Percentiles rank a stretch among this genome's conserved stretches.
These are phyloP conservation scores for Tulasnella sp. DNA, from an alignment of 768 basidiomycete genomes.

Conservation along the genomic window DNA sequence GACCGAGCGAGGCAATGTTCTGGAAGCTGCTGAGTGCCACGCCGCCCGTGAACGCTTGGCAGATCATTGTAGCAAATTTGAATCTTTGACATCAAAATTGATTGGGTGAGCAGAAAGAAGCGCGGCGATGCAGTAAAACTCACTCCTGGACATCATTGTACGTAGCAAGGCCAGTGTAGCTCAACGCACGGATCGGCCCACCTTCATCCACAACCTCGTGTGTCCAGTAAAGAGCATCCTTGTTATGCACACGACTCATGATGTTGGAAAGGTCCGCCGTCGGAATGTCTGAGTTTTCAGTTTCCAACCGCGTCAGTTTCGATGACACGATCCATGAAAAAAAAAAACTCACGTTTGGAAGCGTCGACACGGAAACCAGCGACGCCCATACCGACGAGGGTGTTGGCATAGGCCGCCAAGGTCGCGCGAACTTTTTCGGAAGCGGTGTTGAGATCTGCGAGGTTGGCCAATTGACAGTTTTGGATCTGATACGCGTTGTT, in stretches of 20 bases:
- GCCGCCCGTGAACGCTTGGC: conserved; percentile 42
- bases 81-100: not conserved
- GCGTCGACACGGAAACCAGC: conserved; percentile 15
- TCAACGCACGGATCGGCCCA: conserved; percentile 34
- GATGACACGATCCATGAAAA: too few relatives aligned
- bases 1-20: conserved; percentile 41
- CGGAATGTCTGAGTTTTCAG: conserved; percentile 50
- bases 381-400: conserved; percentile 49
- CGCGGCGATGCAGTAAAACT: conserved; percentile 8
- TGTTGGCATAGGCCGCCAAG: conserved; percentile 48
- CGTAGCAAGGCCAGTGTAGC: conserved; percentile 37
- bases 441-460: conserved; percentile 41
- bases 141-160: conserved; percentile 51
- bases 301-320: conserved; percentile 11
- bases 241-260: not conserved
- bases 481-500: conserved; percentile 17
- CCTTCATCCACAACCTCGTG: conserved; percentile 31
- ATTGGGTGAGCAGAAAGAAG: too few relatives aligned
- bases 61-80: too few relatives aligned
- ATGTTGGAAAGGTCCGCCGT: conserved; percentile 35
- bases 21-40: conserved; percentile 21
- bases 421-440: conserved; percentile 47
- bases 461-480: conserved; percentile 18
- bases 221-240: not conserved
- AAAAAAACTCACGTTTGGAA: conserved; percentile 8